Evolutionary conservation across 1,284 basidiomycete species (phyloP).

Genomic region (Rhodotorula mucilaginosa): DNA sequence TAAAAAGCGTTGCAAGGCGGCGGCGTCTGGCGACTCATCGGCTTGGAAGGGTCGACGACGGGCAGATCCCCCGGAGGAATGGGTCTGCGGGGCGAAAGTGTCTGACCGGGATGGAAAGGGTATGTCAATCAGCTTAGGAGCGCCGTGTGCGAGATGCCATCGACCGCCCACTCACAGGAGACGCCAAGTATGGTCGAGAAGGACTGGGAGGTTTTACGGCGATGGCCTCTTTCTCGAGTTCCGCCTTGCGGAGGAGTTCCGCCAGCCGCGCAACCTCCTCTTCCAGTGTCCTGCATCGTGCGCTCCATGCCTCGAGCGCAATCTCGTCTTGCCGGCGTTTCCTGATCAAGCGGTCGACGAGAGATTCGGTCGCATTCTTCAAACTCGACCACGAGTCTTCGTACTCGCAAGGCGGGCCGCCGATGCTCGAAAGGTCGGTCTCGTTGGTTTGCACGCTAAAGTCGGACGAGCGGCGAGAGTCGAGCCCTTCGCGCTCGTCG

Average conservation of each 20-base stretch:
- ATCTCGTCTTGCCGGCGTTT: background rate
- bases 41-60: slow-evolving; percentile 41
- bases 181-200: background rate
- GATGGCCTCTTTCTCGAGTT: slow-evolving; percentile 3
- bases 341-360: slow-evolving; percentile 4
- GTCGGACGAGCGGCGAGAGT: background rate
- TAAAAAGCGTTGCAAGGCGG: slow-evolving; percentile 31
- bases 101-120: background rate
- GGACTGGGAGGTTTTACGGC: background rate
- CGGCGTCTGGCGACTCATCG: slow-evolving; percentile 34
- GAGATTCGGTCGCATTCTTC: background rate
- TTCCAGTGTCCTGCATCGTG: slow-evolving; percentile 12
- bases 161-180: background rate
- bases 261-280: slow-evolving; percentile 8
- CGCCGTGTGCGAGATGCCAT: background rate
- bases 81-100: background rate
- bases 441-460: background rate
- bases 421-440: slow-evolving; percentile 1
- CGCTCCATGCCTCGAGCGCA: slow-evolving; percentile 10
- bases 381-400: slow-evolving; percentile 2
- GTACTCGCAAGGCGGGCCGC: slow-evolving; percentile 4
- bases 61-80: slow-evolving; percentile 1
- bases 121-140: background rate
- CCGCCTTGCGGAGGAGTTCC: background rate
- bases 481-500: background rate